phyloP scores from a whole-genome alignment of 192 early-diverging fungal genomes.

The Dissophora globulifera region DNA sequence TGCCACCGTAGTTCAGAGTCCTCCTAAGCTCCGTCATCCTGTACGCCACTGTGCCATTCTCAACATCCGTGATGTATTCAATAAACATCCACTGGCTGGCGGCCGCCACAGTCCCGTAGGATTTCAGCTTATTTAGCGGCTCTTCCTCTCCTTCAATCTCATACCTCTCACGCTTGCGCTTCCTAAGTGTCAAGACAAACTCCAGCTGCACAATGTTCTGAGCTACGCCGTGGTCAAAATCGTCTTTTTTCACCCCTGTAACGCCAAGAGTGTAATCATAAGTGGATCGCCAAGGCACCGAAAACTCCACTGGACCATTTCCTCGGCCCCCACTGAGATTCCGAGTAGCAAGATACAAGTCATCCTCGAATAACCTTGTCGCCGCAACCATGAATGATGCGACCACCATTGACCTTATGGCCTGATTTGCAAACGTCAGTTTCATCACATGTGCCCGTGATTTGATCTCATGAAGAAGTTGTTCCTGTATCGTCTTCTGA shows the following conservation, averaged over 20 bases:
- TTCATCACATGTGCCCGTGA: neutral
- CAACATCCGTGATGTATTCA: conserved; percentile 10
- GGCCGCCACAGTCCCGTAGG: conserved; percentile 19
- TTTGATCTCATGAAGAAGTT: conserved; percentile 10
- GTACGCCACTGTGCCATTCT: neutral
- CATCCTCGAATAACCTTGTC: conserved; percentile 16
- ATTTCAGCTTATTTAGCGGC: neutral
- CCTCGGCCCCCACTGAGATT: conserved; percentile 23
- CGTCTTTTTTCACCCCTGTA: conserved; percentile 28
- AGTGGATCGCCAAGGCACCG: conserved; percentile 4
- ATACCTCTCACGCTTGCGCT: conserved; percentile 8
- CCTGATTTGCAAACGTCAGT: neutral
- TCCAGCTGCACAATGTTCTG: conserved; percentile 37
- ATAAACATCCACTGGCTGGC: neutral
- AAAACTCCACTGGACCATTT: conserved; percentile 27
- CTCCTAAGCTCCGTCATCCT: conserved; percentile 8
- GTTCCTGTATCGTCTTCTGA: neutral
- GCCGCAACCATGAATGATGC: conserved; percentile 8
- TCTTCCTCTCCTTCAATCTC: conserved; percentile 24
- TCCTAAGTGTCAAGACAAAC: conserved; percentile 13
- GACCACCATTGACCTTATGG: conserved; percentile 13
- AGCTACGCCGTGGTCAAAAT: conserved; percentile 12
- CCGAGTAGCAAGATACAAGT: conserved; percentile 5
- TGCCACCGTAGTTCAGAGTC: neutral
- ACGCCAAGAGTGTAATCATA: neutral